Evolutionary conservation across 2,329 filamentous ascomycete species (phyloP).

Genomic region (Penicillium sp.): DNA sequence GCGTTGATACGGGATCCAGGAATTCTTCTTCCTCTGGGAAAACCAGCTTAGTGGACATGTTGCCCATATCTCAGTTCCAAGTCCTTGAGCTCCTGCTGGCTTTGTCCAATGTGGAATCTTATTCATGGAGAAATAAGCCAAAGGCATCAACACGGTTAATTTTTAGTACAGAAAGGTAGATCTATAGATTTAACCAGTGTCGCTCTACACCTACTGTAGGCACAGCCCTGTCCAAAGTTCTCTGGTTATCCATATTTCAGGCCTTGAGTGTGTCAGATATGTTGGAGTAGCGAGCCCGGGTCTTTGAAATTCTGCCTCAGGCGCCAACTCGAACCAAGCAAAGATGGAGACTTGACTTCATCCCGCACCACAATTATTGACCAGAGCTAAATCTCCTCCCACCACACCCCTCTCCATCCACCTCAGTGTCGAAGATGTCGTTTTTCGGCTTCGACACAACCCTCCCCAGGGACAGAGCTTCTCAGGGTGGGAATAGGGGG

Average conservation of each 20-base stretch:
- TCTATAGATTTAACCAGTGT: too few relatives aligned
- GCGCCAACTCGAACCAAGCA: constrained; percentile 8
- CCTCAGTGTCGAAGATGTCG: constrained; percentile 65
- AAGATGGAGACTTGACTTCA: constrained; percentile 26
- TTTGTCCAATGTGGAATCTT: neutral
- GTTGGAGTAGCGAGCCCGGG: neutral
- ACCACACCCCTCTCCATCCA: constrained; percentile 22
- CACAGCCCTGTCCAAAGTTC: too few relatives aligned
- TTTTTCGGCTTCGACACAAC: constrained; percentile 88
- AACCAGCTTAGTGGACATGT: neutral
- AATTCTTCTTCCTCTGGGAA: neutral
- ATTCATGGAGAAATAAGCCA: too few relatives aligned
- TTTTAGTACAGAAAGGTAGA: too few relatives aligned
- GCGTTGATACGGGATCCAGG: neutral
- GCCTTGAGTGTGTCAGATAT: neutral
- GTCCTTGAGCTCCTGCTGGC: neutral
- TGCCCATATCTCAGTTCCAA: neutral
- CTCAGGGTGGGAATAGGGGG: constrained; percentile 69
- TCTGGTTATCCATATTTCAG: too few relatives aligned
- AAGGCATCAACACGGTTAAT: too few relatives aligned
- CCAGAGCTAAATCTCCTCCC: constrained; percentile 25
- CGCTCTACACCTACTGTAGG: too few relatives aligned
- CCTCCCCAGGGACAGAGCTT: constrained; percentile 69
- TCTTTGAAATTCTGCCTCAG: constrained; percentile 19
- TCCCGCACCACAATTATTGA: constrained; percentile 32